These are phyloP conservation scores for Starmerella kuoi DNA, from an alignment of 805 yeast genomes.

Conservation along the genomic window DNA sequence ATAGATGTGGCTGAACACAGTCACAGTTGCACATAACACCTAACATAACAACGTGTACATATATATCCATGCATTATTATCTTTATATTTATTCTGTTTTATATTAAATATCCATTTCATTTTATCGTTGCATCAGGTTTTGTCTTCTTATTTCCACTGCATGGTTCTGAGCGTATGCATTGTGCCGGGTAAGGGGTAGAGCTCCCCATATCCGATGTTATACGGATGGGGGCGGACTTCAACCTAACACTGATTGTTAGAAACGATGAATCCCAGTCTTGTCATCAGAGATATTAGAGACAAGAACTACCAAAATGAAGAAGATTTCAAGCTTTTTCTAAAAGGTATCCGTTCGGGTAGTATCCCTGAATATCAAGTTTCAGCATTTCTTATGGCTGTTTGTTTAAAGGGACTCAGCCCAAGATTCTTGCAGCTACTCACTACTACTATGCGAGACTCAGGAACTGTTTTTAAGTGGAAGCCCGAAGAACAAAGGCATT, in stretches of 20 bases:
- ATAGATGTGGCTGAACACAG: no score
- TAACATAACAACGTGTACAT: no score
- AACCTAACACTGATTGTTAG: background rate
- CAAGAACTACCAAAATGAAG: background rate
- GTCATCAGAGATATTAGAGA: background rate
- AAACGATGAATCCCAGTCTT: background rate
- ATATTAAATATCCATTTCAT: no score
- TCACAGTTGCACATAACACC: no score
- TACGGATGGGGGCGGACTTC: no score
- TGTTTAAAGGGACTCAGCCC: constrained; percentile 1
- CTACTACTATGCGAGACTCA: constrained; percentile 4
- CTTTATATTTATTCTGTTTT: no score
- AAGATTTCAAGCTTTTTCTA: background rate
- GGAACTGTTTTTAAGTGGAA: background rate
- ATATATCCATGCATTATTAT: no score
- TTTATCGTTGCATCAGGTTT: no score
- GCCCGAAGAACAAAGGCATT: background rate
- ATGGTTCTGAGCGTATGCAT: no score
- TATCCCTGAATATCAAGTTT: background rate
- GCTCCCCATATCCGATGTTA: no score
- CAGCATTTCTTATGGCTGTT: constrained; percentile 7
- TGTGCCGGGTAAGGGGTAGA: no score
- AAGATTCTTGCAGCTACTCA: background rate
- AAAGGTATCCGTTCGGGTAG: background rate
- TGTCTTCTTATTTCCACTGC: no score